phyloP scores from a whole-genome alignment of 2,329 filamentous ascomycete species.

The Teratosphaeria nubilosa region DNA sequence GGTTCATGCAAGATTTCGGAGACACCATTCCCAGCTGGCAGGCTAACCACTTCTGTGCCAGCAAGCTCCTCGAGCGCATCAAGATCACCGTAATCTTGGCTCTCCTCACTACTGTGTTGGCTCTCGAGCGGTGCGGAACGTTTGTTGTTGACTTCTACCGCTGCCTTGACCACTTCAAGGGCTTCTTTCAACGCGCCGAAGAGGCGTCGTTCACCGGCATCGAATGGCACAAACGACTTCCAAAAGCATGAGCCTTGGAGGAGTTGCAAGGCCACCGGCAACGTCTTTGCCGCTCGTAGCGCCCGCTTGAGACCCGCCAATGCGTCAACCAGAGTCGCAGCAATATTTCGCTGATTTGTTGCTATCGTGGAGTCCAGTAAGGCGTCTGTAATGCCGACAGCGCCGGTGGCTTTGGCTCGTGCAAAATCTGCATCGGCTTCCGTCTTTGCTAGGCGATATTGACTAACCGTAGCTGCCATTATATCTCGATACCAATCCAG shows the following conservation, averaged over 20 bases:
- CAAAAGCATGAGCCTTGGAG: constrained; percentile 31
- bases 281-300: constrained; percentile 28
- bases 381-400: constrained; percentile 33
- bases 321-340: constrained; percentile 43
- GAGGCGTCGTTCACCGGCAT: constrained; percentile 31
- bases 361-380: constrained; percentile 43
- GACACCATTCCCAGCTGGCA: constrained; percentile 13
- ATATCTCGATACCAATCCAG: constrained; percentile 47
- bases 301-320: constrained; percentile 42
- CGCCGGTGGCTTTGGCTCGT: constrained; percentile 25
- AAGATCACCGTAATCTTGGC: constrained; percentile 55
- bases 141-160: constrained; percentile 20
- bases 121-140: constrained; percentile 15
- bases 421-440: constrained; percentile 48
- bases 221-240: constrained; percentile 42
- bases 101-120: constrained; percentile 43
- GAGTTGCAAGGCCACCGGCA: constrained; percentile 12
- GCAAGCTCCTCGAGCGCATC: constrained; percentile 40
- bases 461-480: constrained; percentile 40
- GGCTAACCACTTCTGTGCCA: not conserved
- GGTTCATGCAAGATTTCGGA: constrained; percentile 38
- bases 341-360: constrained; percentile 48
- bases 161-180: constrained; percentile 38
- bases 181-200: constrained; percentile 39
- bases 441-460: constrained; percentile 46